Evolutionary conservation across 2,329 filamentous ascomycete genomes (phyloP).

Genomic region (Pleomassaria siparia): DNA sequence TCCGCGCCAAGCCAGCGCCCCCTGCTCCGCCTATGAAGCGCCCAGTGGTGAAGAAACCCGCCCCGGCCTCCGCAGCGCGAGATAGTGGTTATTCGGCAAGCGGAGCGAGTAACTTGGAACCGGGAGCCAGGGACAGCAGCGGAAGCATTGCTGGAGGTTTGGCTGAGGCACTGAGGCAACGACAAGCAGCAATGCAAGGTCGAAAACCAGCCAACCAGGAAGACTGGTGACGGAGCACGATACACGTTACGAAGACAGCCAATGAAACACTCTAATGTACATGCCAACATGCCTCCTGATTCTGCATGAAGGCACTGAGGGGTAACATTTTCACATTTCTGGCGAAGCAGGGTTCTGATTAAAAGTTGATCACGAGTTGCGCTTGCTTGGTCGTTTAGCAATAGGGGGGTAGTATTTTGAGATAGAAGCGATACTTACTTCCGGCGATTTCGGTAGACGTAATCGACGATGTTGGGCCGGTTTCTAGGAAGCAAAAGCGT

Average conservation of each 20-base stretch:
- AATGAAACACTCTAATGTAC: conserved; percentile 1
- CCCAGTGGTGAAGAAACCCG: conserved; percentile 72
- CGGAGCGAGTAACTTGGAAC: conserved; percentile 40
- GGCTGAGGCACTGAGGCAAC: conserved; percentile 52
- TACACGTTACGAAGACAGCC: conserved; percentile 4
- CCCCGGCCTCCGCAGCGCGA: conserved; percentile 64
- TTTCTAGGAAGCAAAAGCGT: conserved; percentile 7
- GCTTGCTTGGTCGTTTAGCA: conserved; percentile 1
- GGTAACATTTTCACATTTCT: conserved; percentile 6
- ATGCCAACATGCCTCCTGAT: conserved; percentile 3
- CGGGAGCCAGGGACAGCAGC: conserved; percentile 43
- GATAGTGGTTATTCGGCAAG: conserved; percentile 59
- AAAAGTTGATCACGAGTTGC: conserved; percentile 17
- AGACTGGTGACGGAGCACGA: conserved; percentile 32
- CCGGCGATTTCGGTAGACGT: conserved; percentile 6
- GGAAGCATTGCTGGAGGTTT: conserved; percentile 52
- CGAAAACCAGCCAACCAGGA: conserved; percentile 41
- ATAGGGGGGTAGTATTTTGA: neutral
- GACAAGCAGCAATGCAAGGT: conserved; percentile 53
- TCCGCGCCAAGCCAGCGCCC: conserved; percentile 67
- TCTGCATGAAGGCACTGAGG: conserved; percentile 10
- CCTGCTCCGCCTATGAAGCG: conserved; percentile 80
- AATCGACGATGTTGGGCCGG: neutral
- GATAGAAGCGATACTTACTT: conserved; percentile 3
- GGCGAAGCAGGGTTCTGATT: conserved; percentile 15